Percentiles rank a stretch among this genome's conserved stretches.
These are phyloP conservation scores for Geranium rotundifolium DNA, from an alignment of 345 rosid genomes.

Conservation along the genomic window DNA sequence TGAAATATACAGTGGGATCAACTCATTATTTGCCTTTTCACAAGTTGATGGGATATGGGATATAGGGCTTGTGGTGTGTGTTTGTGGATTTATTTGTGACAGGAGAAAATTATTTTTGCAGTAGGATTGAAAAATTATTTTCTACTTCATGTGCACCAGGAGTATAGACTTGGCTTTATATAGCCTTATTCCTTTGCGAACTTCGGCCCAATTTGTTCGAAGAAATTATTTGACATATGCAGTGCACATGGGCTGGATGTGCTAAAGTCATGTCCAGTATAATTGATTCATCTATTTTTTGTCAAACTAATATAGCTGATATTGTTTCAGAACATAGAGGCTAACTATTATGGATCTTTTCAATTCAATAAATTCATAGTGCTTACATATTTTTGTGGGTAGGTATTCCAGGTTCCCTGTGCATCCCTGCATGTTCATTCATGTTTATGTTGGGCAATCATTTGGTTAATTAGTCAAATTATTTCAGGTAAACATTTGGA, in stretches of 20 bases:
- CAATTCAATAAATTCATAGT: background rate
- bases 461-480: background rate
- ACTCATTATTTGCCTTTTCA: too few species aligned
- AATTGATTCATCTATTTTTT: too few species aligned
- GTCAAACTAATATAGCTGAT: background rate
- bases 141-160: background rate
- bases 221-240: too few species aligned
- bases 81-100: background rate
- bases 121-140: background rate
- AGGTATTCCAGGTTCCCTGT: too few species aligned
- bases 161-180: background rate
- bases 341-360: background rate
- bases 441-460: background rate
- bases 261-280: background rate
- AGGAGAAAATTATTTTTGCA: background rate
- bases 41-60: too few species aligned
- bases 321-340: background rate
- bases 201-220: too few species aligned
- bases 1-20: too few species aligned
- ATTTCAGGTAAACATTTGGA: slow-evolving; percentile 76
- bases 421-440: too few species aligned
- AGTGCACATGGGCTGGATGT: too few species aligned
- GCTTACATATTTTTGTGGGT: background rate
- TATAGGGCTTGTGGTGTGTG: background rate
- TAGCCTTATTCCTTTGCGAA: background rate